Percentiles rank a stretch among this genome's conserved stretches.
phyloP scores from a whole-genome alignment of 1,284 basidiomycete species.

The Austropuccinia psidii region DNA sequence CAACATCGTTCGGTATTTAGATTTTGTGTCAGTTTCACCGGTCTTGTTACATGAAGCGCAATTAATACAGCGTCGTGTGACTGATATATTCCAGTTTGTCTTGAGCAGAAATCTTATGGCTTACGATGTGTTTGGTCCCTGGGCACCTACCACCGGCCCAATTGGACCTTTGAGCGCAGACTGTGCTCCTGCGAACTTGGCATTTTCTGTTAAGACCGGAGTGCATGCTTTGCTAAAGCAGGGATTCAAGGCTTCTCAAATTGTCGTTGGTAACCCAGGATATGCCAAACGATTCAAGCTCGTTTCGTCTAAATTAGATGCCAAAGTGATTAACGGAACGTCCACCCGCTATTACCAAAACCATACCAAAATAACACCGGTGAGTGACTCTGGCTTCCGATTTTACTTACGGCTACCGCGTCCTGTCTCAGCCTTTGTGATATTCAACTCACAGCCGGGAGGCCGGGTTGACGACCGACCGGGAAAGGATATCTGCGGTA shows the following conservation, averaged over 20 bases:
- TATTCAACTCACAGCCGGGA: conserved; percentile 8
- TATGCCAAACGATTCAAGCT: not conserved
- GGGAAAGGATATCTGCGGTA: conserved; percentile 18
- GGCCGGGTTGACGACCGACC: conserved; percentile 28
- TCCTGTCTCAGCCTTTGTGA: not conserved
- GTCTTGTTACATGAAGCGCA: too few species aligned
- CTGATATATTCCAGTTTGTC: not conserved
- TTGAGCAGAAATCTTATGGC: not conserved
- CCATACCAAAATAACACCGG: not conserved
- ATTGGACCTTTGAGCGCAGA: not conserved
- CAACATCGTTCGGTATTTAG: not conserved
- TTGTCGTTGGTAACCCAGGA: not conserved
- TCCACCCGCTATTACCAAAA: not conserved
- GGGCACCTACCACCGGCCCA: not conserved
- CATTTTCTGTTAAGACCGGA: not conserved
- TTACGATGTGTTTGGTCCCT: not conserved
- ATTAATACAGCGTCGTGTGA: not conserved
- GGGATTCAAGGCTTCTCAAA: conserved; percentile 1
- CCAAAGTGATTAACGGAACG: too few species aligned
- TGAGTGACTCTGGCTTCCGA: not conserved
- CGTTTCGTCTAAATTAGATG: not conserved
- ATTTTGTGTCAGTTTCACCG: not conserved
- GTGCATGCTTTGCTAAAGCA: not conserved
- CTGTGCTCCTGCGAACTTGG: not conserved
- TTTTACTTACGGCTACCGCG: too few species aligned